Percentiles rank a stretch among this genome's conserved stretches.
Evolutionary conservation across 2,329 filamentous ascomycete species (phyloP).

Genomic region (Colletotrichum acutatum): DNA sequence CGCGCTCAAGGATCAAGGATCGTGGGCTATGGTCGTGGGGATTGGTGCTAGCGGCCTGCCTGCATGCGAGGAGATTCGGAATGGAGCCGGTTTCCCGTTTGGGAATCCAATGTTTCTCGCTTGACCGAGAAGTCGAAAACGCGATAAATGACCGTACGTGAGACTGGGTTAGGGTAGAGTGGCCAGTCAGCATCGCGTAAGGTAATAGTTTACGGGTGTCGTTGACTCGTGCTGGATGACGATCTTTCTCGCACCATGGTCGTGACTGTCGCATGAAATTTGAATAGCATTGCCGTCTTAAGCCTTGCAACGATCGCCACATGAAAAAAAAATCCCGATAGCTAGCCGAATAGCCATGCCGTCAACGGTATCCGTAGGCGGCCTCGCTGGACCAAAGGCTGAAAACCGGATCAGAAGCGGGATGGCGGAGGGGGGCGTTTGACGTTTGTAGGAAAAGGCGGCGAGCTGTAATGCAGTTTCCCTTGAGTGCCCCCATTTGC

Average conservation of each 20-base stretch:
- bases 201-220: background rate
- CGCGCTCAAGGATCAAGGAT: slow-evolving; percentile 26
- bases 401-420: slow-evolving; percentile 6
- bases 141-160: slow-evolving; percentile 16
- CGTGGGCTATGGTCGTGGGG: slow-evolving; percentile 19
- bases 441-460: slow-evolving; percentile 26
- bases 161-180: background rate
- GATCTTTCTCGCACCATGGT: background rate
- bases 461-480: slow-evolving; percentile 4
- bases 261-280: background rate
- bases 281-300: background rate
- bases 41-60: slow-evolving; percentile 27
- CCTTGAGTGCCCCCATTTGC: background rate
- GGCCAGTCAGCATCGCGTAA: background rate
- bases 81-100: slow-evolving; percentile 31
- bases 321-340: background rate
- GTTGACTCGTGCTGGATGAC: slow-evolving; percentile 11
- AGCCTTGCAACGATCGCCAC: background rate
- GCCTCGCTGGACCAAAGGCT: background rate
- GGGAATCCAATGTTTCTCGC: slow-evolving; percentile 34
- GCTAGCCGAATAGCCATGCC: background rate
- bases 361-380: background rate
- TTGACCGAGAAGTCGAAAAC: slow-evolving; percentile 15
- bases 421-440: slow-evolving; percentile 7
- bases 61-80: slow-evolving; percentile 29